Percentiles rank a stretch among this genome's conserved stretches.
phyloP scores from a whole-genome alignment of 2,329 filamentous ascomycete genomes.

The Cordyceps cicadae region DNA sequence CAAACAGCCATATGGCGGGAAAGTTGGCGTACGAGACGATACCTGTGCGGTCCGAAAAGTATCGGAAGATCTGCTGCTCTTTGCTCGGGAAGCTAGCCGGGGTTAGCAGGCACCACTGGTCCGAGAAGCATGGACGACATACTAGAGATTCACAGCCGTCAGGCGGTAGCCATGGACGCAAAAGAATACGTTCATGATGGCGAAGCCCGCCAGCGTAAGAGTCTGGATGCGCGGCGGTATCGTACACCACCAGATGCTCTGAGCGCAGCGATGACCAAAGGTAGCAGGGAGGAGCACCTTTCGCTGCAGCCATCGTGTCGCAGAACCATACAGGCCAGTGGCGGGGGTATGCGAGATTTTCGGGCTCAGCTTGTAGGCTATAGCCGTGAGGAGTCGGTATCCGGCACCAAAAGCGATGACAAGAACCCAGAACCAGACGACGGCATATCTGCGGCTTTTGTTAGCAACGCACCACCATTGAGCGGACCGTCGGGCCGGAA shows the following conservation, averaged over 20 bases:
- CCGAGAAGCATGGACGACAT: conserved; percentile 6
- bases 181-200: conserved; percentile 12
- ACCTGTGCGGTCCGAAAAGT: conserved; percentile 55
- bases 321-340: not conserved
- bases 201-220: conserved; percentile 30
- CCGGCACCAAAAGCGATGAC: conserved; percentile 29
- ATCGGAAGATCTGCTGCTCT: conserved; percentile 37
- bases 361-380: conserved; percentile 5
- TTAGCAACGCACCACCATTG: conserved; percentile 14
- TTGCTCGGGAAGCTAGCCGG: conserved; percentile 2
- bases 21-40: conserved; percentile 57
- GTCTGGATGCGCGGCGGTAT: conserved; percentile 35
- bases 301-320: conserved; percentile 24
- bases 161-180: not conserved
- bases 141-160: not conserved
- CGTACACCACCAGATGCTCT: conserved; percentile 37
- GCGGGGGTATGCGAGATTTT: not conserved
- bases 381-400: conserved; percentile 20
- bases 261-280: conserved; percentile 34
- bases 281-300: conserved; percentile 32
- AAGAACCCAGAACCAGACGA: conserved; percentile 33
- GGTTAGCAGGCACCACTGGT: not conserved
- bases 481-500: not conserved
- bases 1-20: conserved; percentile 58
- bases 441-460: conserved; percentile 15